A percentile compares a stretch with the other conserved stretches of the same genome.
Evolutionary conservation across 768 basidiomycete genomes (phyloP).

Genomic region (Mycena epipterygia): DNA sequence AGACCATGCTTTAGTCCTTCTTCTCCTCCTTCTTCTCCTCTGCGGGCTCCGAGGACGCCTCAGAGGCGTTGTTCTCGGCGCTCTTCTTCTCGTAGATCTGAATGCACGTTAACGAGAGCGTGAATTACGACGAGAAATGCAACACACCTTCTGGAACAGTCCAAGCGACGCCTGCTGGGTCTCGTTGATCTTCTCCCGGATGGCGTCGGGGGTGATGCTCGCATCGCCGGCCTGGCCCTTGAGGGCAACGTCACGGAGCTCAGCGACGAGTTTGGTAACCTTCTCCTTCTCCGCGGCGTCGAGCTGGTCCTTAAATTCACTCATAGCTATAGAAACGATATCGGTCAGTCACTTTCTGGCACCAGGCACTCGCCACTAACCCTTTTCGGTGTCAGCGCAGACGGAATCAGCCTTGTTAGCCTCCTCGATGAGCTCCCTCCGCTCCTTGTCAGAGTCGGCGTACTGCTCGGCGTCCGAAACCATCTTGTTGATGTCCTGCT

Average conservation of each 20-base stretch:
- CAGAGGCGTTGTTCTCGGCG: constrained; percentile 73
- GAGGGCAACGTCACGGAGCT: constrained; percentile 89
- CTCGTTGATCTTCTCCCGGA: constrained; percentile 94
- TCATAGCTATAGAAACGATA: constrained; percentile 75
- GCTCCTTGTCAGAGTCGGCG: constrained; percentile 93
- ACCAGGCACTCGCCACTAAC: constrained; percentile 52
- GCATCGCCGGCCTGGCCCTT: constrained; percentile 93
- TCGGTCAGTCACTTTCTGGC: constrained; percentile 14
- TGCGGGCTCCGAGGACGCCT: constrained; percentile 49
- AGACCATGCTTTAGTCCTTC: constrained; percentile 74
- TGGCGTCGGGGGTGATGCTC: constrained; percentile 84
- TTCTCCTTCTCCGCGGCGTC: constrained; percentile 94
- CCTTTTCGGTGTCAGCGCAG: constrained; percentile 95
- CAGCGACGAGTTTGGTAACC: constrained; percentile 86
- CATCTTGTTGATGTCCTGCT: constrained; percentile 98
- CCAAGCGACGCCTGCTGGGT: constrained; percentile 95
- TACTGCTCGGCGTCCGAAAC: constrained; percentile 93
- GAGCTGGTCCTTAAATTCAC: constrained; percentile 97
- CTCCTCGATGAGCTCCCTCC: constrained; percentile 92
- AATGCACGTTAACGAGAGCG: background rate
- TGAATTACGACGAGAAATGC: background rate
- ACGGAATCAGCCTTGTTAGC: constrained; percentile 97
- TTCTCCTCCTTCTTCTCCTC: constrained; percentile 77
- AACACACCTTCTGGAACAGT: constrained; percentile 91
- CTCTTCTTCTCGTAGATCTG: constrained; percentile 92